Evolutionary conservation across 2,329 filamentous ascomycete species (phyloP).

Genomic region (Nemania sp.): DNA sequence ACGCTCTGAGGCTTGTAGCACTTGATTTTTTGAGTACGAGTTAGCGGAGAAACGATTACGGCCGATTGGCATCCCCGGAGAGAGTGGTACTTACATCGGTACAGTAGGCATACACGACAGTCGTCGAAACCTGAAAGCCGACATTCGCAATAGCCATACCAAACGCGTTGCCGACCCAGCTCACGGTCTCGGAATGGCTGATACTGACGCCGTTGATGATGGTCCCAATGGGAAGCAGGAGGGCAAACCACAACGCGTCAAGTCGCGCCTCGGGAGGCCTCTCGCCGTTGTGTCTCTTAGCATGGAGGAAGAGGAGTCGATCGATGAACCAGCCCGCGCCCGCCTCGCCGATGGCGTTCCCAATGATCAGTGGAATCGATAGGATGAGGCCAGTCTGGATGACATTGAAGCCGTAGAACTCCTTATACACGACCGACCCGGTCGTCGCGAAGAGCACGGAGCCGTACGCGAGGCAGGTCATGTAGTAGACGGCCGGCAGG

Average conservation of each 20-base stretch:
- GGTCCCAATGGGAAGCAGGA: conserved; percentile 35
- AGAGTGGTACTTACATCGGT: conserved; percentile 7
- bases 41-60: neutral
- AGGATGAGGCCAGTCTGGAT: conserved; percentile 7
- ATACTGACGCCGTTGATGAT: conserved; percentile 31
- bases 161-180: conserved; percentile 8
- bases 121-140: conserved; percentile 4
- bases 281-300: conserved; percentile 35
- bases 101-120: conserved; percentile 5
- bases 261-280: conserved; percentile 41
- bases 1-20: conserved; percentile 9
- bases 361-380: conserved; percentile 12
- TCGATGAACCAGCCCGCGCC: conserved; percentile 14
- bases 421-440: conserved; percentile 11
- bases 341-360: conserved; percentile 11
- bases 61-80: neutral
- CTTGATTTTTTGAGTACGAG: neutral
- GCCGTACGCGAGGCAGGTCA: conserved; percentile 14
- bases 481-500: conserved; percentile 10
- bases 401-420: conserved; percentile 3
- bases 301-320: conserved; percentile 22
- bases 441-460: conserved; percentile 12
- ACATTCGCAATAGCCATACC: conserved; percentile 2
- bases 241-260: conserved; percentile 38
- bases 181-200: conserved; percentile 1